Percentiles rank a stretch among this genome's conserved stretches.
These are phyloP conservation scores for Pyronema omphalodes DNA, from an alignment of 495 filamentous ascomycete species.

Conservation along the genomic window DNA sequence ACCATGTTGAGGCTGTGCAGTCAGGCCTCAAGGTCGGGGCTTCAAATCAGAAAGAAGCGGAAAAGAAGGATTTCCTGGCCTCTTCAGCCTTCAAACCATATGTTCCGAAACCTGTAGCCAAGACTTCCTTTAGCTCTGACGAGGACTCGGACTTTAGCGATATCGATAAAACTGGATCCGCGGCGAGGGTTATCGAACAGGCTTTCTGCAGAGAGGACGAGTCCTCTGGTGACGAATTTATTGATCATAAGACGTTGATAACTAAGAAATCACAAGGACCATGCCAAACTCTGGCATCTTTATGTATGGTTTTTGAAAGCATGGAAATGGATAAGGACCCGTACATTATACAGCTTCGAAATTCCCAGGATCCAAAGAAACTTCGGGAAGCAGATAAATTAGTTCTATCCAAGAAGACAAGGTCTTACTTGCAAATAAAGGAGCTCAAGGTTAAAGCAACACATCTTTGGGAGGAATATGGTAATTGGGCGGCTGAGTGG, in stretches of 20 bases:
- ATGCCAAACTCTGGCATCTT: slow-evolving; percentile 8
- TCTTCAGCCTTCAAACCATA: too few species aligned
- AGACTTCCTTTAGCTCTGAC: too few species aligned
- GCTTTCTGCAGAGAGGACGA: too few species aligned
- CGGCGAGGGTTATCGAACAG: too few species aligned
- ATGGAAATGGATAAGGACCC: slow-evolving; percentile 56
- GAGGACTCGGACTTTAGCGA: too few species aligned
- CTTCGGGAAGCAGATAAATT: slow-evolving; percentile 28
- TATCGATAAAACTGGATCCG: too few species aligned
- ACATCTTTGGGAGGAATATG: slow-evolving; percentile 46
- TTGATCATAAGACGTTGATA: too few species aligned
- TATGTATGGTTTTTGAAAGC: slow-evolving; percentile 22
- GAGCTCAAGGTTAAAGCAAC: slow-evolving; percentile 33
- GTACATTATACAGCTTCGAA: slow-evolving; percentile 38
- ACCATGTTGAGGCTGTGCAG: too few species aligned
- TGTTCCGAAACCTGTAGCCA: too few species aligned
- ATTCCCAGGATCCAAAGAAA: slow-evolving; percentile 19
- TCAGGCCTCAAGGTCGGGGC: too few species aligned
- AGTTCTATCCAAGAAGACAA: slow-evolving; percentile 26
- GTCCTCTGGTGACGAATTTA: too few species aligned
- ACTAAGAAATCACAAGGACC: background rate
- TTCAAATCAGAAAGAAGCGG: too few species aligned
- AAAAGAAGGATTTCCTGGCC: background rate
- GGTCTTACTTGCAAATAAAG: slow-evolving; percentile 51
- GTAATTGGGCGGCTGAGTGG: slow-evolving; percentile 52